Percentiles rank a stretch among this genome's conserved stretches.
Evolutionary conservation across 148 eudicot genomes (phyloP).

Genomic region (Gaultheria prostrata): DNA sequence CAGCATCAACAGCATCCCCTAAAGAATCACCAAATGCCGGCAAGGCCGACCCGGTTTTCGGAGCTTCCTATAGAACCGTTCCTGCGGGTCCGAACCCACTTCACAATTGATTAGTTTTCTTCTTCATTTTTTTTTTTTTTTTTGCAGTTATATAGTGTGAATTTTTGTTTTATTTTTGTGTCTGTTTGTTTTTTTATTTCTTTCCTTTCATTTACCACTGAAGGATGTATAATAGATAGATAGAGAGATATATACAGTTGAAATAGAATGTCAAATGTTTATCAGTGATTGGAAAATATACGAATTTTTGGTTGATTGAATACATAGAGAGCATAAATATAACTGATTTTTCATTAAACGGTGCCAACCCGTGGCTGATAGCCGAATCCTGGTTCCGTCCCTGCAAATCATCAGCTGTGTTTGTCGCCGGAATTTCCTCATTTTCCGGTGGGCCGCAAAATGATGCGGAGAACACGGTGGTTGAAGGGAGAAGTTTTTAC

Average conservation of each 20-base stretch:
- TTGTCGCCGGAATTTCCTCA: not conserved
- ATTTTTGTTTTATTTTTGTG: not conserved
- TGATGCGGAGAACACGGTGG: conserved; percentile 4
- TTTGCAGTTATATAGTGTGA: conserved; percentile 23
- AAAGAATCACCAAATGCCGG: conserved; percentile 13
- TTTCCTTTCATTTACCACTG: not conserved
- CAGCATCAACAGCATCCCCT: conserved; percentile 24
- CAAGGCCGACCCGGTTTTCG: conserved; percentile 15
- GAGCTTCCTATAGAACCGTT: conserved; percentile 39
- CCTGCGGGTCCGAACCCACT: conserved; percentile 84
- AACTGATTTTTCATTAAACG: no score
- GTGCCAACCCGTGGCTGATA: no score
- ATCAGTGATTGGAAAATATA: not conserved
- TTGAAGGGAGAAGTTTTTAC: not conserved
- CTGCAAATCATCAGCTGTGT: no score
- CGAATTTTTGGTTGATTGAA: not conserved
- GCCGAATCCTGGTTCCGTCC: no score
- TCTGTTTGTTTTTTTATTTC: not conserved
- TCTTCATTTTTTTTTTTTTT: conserved; percentile 4
- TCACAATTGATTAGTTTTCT: conserved; percentile 45
- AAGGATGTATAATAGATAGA: conserved; percentile 12
- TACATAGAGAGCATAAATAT: not conserved
- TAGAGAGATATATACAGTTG: not conserved
- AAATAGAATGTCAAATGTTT: not conserved
- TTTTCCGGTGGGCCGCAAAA: not conserved